Evolutionary conservation across 441 rosid genomes (phyloP), one percentile per base, ranked within the genome.

Genomic region (Gossypium lobatum): DNA sequence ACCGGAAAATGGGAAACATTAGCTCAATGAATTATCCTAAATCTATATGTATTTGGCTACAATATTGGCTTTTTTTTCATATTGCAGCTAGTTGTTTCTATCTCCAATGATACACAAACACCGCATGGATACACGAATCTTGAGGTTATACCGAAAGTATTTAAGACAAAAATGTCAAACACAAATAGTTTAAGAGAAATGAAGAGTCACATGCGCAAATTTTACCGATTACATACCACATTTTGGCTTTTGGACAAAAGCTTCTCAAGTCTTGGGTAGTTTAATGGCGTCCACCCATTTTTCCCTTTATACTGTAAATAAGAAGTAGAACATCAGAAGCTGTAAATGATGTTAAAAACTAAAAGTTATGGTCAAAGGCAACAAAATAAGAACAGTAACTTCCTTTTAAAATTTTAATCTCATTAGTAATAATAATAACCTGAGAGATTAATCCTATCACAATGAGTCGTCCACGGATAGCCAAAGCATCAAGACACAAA

Each of bases 361-460:
- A 39, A 9, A 37, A 64, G 70, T 14, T 39, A 4, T 1, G 8
- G 52, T 46, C 52, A 46, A 46, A 46, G n/a, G 52, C 52, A 46
- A 46, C 52, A 46, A 46, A 46, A 31, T 13, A 46, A 46, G 52
- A 46, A 46, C n/a, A 4, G 52, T 2, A 46, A 46, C n/a, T 46
- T 14, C n/a, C 11, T 46, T 31, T 46, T 10, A 10, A 46, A 46
- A 46, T 46, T 46, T 1, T 13, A 46, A 46, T 39, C 57, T 62
- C 71, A 20, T 10, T 53, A 4, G 18, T 10, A 46, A 46, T 25
- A 37, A 17, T 46, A 65, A 34, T 31, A 25, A 48, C 28, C 99
- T 93, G 95, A 28, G 99, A 95, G 60, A 95, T 95, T 98, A 95
- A 93, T 83, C 99, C 99, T 28, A 95, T 92, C 66, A 93, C 89